Evolutionary conservation across 1,139 yeast species (phyloP).

Genomic region (Scheffersomyces stambukii): DNA sequence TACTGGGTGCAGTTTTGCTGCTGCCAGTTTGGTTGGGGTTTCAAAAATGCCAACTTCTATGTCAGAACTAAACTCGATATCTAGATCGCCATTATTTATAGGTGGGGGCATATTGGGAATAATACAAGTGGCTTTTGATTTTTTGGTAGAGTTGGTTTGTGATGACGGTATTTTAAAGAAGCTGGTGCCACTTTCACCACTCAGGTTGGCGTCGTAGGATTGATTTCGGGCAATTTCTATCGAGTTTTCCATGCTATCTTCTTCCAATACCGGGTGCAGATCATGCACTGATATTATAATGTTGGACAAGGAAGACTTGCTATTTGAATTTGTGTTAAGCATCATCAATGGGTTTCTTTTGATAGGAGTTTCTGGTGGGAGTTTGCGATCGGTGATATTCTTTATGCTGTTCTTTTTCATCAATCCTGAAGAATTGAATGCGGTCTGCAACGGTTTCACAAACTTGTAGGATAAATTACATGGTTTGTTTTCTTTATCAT

Average conservation of each 20-base stretch:
- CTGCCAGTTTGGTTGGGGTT: too few relatives aligned
- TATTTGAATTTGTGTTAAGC: constrained; percentile 22
- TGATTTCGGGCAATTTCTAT: constrained; percentile 41
- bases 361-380: constrained; percentile 80
- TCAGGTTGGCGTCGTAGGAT: constrained; percentile 3
- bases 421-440: constrained; percentile 73
- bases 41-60: too few relatives aligned
- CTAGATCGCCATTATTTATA: too few relatives aligned
- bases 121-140: too few relatives aligned
- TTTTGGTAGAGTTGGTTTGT: constrained; percentile 5
- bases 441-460: constrained; percentile 82
- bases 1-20: too few relatives aligned
- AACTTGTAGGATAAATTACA: constrained; percentile 54
- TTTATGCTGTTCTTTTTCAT: constrained; percentile 61
- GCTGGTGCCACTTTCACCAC: constrained; percentile 19
- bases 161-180: constrained; percentile 27
- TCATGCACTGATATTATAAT: constrained; percentile 20
- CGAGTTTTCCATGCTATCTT: constrained; percentile 18
- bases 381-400: constrained; percentile 21
- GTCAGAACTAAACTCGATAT: too few relatives aligned
- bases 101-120: too few relatives aligned
- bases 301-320: constrained; percentile 14
- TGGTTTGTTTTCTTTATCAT: constrained; percentile 36
- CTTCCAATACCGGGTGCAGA: constrained; percentile 14
- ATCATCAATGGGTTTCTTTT: constrained; percentile 53